Conservation (phyloP, 768 basidiomycete species). For the Psilocybe cyanescens region DNA sequence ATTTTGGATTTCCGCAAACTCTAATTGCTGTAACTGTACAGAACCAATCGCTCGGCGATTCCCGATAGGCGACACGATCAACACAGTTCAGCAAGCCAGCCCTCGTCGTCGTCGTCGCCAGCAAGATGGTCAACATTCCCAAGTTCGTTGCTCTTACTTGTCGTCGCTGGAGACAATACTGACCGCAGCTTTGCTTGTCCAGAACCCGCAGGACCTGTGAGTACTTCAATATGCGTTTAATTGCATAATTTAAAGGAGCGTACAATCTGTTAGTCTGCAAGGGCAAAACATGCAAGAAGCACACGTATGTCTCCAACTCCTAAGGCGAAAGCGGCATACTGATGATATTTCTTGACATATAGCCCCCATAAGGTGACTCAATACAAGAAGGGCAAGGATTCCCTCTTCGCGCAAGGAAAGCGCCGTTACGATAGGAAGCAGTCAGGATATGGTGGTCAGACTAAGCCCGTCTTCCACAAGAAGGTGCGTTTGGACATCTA, state of each 20-base stretch:
- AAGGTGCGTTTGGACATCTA: conserved; percentile 61
- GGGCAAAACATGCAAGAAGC: conserved; percentile 96
- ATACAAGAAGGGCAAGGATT: conserved; percentile 99
- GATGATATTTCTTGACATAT: conserved; percentile 18
- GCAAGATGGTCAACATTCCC: conserved; percentile 92
- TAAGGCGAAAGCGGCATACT: conserved; percentile 11
- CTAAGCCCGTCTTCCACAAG: conserved; percentile 99
- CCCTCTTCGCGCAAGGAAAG: conserved; percentile 98
- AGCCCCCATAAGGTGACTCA: conserved; percentile 99
- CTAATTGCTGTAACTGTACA: conserved; percentile 42
- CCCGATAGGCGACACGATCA: conserved; percentile 33
- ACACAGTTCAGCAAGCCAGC: conserved; percentile 35
- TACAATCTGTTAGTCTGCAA: conserved; percentile 71
- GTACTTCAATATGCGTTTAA: conserved; percentile 35
- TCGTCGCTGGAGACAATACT: conserved; percentile 3
- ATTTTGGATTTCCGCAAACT: conserved; percentile 22
- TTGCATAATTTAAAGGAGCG: conserved; percentile 3
- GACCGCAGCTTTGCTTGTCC: conserved; percentile 9
- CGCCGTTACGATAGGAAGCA: conserved; percentile 99
- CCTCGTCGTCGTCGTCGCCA: conserved; percentile 48
- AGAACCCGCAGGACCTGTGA: conserved; percentile 96
- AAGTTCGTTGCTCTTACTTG: conserved; percentile 63
- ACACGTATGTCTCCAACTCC: conserved; percentile 71
- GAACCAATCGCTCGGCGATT: conserved; percentile 35
- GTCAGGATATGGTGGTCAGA: conserved; percentile 99